Base-by-base conservation (phyloP, 179 eudicot species). In the Beta lomatogona region DNA sequence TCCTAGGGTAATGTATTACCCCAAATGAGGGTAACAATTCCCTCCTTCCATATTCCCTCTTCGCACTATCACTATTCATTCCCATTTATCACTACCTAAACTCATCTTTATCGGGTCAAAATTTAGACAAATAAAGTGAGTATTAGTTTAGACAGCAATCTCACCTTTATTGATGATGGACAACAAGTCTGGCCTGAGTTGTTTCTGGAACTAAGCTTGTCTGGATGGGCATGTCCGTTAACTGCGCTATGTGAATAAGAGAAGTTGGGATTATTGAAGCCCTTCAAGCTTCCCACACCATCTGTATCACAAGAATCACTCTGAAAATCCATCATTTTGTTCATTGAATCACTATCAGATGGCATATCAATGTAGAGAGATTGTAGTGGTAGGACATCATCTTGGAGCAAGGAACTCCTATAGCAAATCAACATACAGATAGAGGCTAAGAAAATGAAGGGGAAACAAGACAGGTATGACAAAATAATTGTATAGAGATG, bases 331-430 rank as follows among this genome's bases (percentile, higher is more conserved):
- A 66, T 67, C 85, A 81, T 81, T 70, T 63, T 68, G 79, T 80
- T 78, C 0, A 75, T 70, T 4, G 83, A 83, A 64, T 79, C 73
- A 69, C 82, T 76, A 73, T 83, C 82, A 69, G 83, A 69, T 61
- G 87, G 75, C 81, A 86, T 69, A 67, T 74, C 64, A 45, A 77
- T 82, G 65, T 72, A 55, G 31, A 82, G 81, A 25, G 87, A 79
- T 63, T 87, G 79, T 36, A 84, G 63, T 45, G 81, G 80, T 60
- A 77, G 77, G 75, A 58, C 72, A 79, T 87, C 89, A 73, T 86
- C 93, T 71, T 90, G 82, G 48, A 89, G 87, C 75, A 91, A 78
- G 41, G 91, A 92, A 59, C 75, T 87, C 83, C 97, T 93, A 86
- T 73, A 82, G 21, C 41, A 82, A 83, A 28, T 50, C 31, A 75